Conservation (phyloP, 176 grass and related monocot species). For the Zea mays region Zm-B73-REFERENCE-NAM-5.0 NC_050097.1:236038001-236038500, state of each 20-base stretch:
- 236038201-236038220: conserved; percentile 69
- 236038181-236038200: conserved; percentile 83
- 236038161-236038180: conserved; percentile 74
- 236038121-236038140: conserved; percentile 88
- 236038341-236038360: conserved; percentile 1
- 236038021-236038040: conserved; percentile 92
- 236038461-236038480: neutral
- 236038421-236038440: neutral
- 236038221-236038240: conserved; percentile 25
- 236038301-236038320: conserved; percentile 1
- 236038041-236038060: conserved; percentile 69
- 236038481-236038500: neutral
- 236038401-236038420: neutral
- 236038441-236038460: neutral
- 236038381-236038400: neutral
- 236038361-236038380: neutral
- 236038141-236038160: conserved; percentile 72
- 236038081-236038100: conserved; percentile 77
- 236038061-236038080: conserved; percentile 85
- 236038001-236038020: conserved; percentile 39
- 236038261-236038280: conserved; percentile 9
- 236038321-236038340: conserved; percentile 23
- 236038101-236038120: conserved; percentile 76
- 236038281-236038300: neutral
- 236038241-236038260: conserved; percentile 22